These are phyloP conservation scores for Acanthamoeba comandoni DNA, from an alignment of 208 protist genomes.

Conservation along the genomic window DNA sequence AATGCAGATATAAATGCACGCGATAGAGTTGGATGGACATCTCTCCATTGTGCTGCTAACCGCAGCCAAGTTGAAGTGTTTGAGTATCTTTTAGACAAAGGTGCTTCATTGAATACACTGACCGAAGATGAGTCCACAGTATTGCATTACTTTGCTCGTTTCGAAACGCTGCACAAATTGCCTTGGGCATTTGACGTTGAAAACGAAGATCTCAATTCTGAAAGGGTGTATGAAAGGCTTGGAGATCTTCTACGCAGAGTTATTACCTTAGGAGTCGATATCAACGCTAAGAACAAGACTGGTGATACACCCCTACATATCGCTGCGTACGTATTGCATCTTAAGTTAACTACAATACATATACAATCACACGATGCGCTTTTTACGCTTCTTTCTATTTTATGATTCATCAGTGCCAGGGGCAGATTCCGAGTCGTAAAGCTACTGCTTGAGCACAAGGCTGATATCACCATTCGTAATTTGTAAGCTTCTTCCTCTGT, in stretches of 20 bases:
- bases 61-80: conserved; percentile 21
- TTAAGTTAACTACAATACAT: not conserved
- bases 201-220: too few relatives aligned
- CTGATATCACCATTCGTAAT: conserved; percentile 7
- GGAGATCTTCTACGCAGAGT: not conserved
- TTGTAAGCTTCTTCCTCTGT: not conserved
- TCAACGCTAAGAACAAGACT: conserved; percentile 12
- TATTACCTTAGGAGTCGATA: conserved; percentile 13
- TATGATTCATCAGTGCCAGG: not conserved
- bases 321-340: not conserved
- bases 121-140: conserved; percentile 5
- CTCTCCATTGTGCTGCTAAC: conserved; percentile 4
- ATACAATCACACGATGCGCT: not conserved
- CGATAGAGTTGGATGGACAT: conserved; percentile 46
- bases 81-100: conserved; percentile 25
- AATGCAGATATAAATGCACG: conserved; percentile 18
- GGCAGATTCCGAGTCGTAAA: conserved; percentile 35
- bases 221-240: conserved; percentile 3
- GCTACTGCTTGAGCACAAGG: conserved; percentile 41
- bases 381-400: not conserved
- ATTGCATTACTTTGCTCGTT: conserved; percentile 23
- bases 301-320: conserved; percentile 25
- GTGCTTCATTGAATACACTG: conserved; percentile 27
- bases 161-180: not conserved
- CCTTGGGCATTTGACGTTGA: too few relatives aligned